Percentiles rank a stretch among this genome's conserved stretches.
Evolutionary conservation across 2,329 filamentous ascomycete genomes (phyloP).

Genomic region (Colletotrichum kahawae): DNA sequence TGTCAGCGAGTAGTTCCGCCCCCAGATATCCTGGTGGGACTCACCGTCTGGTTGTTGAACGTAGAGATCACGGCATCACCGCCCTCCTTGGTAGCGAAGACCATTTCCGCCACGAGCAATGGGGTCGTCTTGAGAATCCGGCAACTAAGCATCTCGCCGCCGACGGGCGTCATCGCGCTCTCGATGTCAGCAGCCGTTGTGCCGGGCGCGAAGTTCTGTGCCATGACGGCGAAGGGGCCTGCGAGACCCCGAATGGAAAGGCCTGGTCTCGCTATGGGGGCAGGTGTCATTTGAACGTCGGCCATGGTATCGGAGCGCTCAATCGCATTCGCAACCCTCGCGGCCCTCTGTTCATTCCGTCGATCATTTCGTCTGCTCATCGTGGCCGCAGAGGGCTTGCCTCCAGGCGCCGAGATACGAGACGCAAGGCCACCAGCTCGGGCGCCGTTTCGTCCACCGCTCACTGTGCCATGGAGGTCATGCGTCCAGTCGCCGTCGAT

Average conservation of each 20-base stretch:
- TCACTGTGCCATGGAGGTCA: constrained; percentile 64
- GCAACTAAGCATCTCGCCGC: constrained; percentile 71
- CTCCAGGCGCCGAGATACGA: constrained; percentile 49
- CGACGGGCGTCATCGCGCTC: constrained; percentile 79
- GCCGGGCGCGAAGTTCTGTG: constrained; percentile 82
- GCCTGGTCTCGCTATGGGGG: constrained; percentile 39
- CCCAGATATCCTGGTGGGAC: constrained; percentile 29
- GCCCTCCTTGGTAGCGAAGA: constrained; percentile 73
- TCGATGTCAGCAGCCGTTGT: constrained; percentile 85
- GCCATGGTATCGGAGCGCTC: constrained; percentile 40
- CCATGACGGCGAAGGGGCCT: constrained; percentile 74
- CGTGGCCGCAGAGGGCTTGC: constrained; percentile 24
- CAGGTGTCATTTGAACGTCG: constrained; percentile 29
- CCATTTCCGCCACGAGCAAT: constrained; percentile 78
- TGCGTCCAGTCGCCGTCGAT: constrained; percentile 75
- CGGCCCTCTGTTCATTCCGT: constrained; percentile 36
- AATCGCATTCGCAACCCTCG: constrained; percentile 51
- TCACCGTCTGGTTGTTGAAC: constrained; percentile 80
- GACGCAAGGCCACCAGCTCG: constrained; percentile 45
- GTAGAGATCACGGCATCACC: constrained; percentile 76
- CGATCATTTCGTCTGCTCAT: constrained; percentile 26
- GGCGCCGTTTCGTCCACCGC: constrained; percentile 26
- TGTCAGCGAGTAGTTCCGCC: neutral
- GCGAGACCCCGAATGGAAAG: constrained; percentile 77
- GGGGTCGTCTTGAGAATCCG: constrained; percentile 70